Evolutionary conservation across 2,329 filamentous ascomycete genomes (phyloP).

Genomic region (Microsporum canis): DNA sequence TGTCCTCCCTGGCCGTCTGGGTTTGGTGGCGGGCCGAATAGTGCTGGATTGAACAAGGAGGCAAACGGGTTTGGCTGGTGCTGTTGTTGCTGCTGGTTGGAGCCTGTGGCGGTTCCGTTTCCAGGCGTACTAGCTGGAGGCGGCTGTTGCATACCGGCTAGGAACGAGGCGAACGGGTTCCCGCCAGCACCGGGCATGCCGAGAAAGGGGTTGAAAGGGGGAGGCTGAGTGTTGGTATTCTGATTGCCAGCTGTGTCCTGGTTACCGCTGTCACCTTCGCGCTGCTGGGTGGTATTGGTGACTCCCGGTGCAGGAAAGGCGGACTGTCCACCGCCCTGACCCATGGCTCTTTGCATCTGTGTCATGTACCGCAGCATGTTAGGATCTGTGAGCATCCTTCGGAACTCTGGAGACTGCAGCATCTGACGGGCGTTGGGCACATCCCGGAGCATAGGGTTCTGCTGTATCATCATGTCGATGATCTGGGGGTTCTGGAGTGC

Average conservation of each 20-base stretch:
- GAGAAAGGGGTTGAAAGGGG: constrained; percentile 24
- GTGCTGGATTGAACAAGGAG: constrained; percentile 46
- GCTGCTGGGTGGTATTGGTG: constrained; percentile 68
- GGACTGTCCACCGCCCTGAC: constrained; percentile 31
- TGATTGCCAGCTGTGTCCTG: constrained; percentile 23
- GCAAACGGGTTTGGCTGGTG: constrained; percentile 55
- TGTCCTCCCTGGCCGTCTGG: constrained; percentile 21
- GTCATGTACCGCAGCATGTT: constrained; percentile 70
- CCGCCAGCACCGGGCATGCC: constrained; percentile 13
- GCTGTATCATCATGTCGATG: constrained; percentile 86
- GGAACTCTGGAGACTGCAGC: constrained; percentile 76
- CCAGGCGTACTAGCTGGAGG: constrained; percentile 1
- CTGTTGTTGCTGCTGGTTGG: constrained; percentile 20
- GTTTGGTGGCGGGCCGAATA: constrained; percentile 24
- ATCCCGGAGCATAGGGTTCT: constrained; percentile 69
- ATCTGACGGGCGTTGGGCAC: constrained; percentile 70
- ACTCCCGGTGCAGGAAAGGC: constrained; percentile 83
- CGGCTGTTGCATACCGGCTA: constrained; percentile 31
- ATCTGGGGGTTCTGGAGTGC: constrained; percentile 91
- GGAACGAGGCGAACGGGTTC: constrained; percentile 31
- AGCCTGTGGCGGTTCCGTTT: constrained; percentile 22
- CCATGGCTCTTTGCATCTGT: constrained; percentile 62
- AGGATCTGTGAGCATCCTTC: constrained; percentile 87
- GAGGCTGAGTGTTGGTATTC: constrained; percentile 21
- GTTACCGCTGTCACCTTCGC: constrained; percentile 26